Evolutionary conservation across 2,329 filamentous ascomycete genomes (phyloP), one percentile per base, ranked within the genome.

Genomic region (Chrysoporthe puriensis): DNA sequence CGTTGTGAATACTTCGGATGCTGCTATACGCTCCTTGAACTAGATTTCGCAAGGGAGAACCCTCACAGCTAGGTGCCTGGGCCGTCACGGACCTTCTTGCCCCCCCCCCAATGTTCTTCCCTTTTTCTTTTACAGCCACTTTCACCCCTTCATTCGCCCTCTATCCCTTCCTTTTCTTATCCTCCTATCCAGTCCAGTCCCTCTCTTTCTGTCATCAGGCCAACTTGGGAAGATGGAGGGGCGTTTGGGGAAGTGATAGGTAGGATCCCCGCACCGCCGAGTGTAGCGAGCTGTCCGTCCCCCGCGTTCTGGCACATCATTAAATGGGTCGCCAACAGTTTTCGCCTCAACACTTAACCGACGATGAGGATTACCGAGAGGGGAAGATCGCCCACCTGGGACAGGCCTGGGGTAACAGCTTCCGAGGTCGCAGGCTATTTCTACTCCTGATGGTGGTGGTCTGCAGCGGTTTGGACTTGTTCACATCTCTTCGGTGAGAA

Each of bases 321-420:
- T n/a, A 57, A 2, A 36, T 57, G 54, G 54, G 13, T 3, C 34
- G 26, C 34, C 34, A 40, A 32, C 34, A 57, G 14, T 14, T 40
- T 40, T 54, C 50, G 50, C 54, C 54, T n/a, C 32, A 16, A 36
- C 14, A 40, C 6, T 11, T 32, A 14, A 57, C 54, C 50, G 50
- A 54, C 32, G 5, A 18, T 40, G n/a, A 16, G 26, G 50, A 34
- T 32, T 34, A 6, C 34, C 54, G 16, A 57, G 34, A 40, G 54
- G 54, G 54, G 54, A 57, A 57, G 54, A 57, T 57, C 34, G 54
- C 54, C 54, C 32, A n/a, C 32, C 18, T n/a, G 34, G 16, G 54
- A 32, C 40, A 40, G 8, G 32, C n/a, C 54, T 57, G 54, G 54
- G 16, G 6, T 57, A 57, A 34, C 34, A 40, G 32, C 18, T 9